Evolutionary conservation across 306 rosid species (phyloP).

Genomic region (Cicer pinnatifidum): DNA sequence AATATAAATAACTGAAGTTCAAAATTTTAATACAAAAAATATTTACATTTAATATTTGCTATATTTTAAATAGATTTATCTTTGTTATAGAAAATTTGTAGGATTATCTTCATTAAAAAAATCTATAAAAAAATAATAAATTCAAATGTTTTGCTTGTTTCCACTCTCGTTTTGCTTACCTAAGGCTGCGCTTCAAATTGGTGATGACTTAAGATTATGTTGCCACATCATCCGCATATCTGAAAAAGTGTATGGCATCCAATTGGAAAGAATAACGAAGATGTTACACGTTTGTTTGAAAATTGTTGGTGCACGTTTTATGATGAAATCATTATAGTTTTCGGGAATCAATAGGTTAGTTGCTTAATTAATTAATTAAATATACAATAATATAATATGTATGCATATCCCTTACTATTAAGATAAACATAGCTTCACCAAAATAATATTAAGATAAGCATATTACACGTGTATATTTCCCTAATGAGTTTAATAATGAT

Average conservation of each 20-base stretch:
- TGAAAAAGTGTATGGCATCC: conserved; percentile 43
- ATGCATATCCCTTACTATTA: conserved; percentile 1
- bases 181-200: conserved; percentile 44
- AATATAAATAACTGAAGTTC: too few species aligned
- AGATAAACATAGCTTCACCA: too few species aligned
- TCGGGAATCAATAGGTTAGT: conserved; percentile 44
- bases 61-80: too few species aligned
- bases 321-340: conserved; percentile 41
- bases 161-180: conserved; percentile 48
- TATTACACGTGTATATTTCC: conserved; percentile 36
- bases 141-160: conserved; percentile 45
- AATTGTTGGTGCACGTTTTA: conserved; percentile 47
- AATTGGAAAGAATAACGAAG: conserved; percentile 27
- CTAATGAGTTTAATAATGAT: conserved; percentile 36
- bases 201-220: conserved; percentile 52
- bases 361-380: conserved; percentile 13
- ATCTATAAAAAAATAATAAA: not conserved
- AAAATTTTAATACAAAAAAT: too few species aligned
- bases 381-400: not conserved
- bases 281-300: conserved; percentile 43
- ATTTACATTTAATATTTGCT: too few species aligned
- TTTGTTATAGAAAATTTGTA: too few species aligned
- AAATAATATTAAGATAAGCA: conserved; percentile 9
- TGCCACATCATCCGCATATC: conserved; percentile 45
- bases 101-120: too few species aligned